These are phyloP conservation scores for Diaporthe capsici DNA, from an alignment of 2,329 filamentous ascomycete species.

Conservation along the genomic window DNA sequence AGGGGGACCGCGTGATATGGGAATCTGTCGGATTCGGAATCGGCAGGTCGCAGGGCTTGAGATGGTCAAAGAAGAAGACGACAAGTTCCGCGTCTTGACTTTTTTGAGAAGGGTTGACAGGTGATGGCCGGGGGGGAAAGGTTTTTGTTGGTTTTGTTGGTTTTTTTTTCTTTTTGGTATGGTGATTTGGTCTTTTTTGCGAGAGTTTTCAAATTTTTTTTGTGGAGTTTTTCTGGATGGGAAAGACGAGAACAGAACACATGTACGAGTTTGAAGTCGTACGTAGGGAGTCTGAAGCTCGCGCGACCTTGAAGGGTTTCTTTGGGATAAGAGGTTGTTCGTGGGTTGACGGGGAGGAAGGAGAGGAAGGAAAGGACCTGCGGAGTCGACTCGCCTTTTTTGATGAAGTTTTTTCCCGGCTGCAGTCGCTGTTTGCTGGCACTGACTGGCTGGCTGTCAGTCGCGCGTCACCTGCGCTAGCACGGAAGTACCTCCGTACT, in stretches of 20 bases:
- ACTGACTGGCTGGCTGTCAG: conserved; percentile 28
- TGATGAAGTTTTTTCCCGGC: conserved; percentile 40
- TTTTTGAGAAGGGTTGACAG: conserved; percentile 10
- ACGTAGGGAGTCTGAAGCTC: conserved; percentile 62
- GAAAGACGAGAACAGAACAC: conserved; percentile 71
- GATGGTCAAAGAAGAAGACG: conserved; percentile 34
- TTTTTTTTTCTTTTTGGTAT: conserved; percentile 37
- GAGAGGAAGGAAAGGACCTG: conserved; percentile 47
- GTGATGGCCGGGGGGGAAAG: conserved; percentile 34
- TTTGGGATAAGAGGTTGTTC: conserved; percentile 63
- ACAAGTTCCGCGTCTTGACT: conserved; percentile 42
- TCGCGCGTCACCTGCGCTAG: conserved; percentile 34
- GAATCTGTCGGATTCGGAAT: conserved; percentile 36
- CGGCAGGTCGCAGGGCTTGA: conserved; percentile 36
- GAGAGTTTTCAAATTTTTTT: conserved; percentile 74
- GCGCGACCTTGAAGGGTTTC: conserved; percentile 58
- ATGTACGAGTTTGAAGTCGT: conserved; percentile 66
- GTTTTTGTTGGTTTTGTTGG: conserved; percentile 24
- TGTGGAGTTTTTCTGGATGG: conserved; percentile 66
- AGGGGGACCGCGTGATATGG: conserved; percentile 34
- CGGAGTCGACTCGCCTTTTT: conserved; percentile 35
- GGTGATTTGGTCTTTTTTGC: conserved; percentile 57
- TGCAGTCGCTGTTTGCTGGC: conserved; percentile 34
- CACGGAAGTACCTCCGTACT: conserved; percentile 30
- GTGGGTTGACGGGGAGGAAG: conserved; percentile 55